Evolutionary conservation across 345 rosid species (phyloP).

Genomic region (Hibiscus tridactylites): DNA sequence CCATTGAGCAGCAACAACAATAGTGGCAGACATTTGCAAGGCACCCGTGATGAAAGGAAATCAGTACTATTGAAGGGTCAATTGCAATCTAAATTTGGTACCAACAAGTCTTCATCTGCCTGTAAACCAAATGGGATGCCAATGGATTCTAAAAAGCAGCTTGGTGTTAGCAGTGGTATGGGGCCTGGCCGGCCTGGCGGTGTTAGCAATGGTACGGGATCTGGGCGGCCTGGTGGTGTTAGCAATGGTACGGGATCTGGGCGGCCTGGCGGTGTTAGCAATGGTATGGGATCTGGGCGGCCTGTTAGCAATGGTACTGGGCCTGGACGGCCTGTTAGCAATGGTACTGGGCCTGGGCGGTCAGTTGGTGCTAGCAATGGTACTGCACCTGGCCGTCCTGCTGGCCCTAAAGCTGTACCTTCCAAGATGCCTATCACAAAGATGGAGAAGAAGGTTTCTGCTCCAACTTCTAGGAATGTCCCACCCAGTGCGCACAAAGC

Average conservation of each 20-base stretch:
- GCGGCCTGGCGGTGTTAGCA: slow-evolving; percentile 22
- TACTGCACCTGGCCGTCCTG: slow-evolving; percentile 38
- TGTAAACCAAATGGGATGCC: slow-evolving; percentile 20
- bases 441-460: slow-evolving; percentile 37
- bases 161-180: slow-evolving; percentile 38
- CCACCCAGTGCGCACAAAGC: slow-evolving; percentile 31
- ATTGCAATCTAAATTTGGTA: slow-evolving; percentile 23
- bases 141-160: slow-evolving; percentile 44
- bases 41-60: slow-evolving; percentile 43
- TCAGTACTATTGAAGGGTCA: slow-evolving; percentile 30
- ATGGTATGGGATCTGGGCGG: too few species aligned
- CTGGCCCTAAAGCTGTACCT: slow-evolving; percentile 38
- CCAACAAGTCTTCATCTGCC: slow-evolving; percentile 30
- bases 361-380: slow-evolving; percentile 24
- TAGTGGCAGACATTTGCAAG: slow-evolving; percentile 36
- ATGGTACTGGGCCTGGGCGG: slow-evolving; percentile 19
- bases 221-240: slow-evolving; percentile 47
- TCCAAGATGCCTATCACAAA: slow-evolving; percentile 23
- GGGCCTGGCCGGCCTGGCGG: slow-evolving; percentile 18
- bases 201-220: slow-evolving; percentile 38
- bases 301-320: slow-evolving; percentile 21
- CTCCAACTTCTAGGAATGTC: slow-evolving; percentile 27
- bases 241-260: slow-evolving; percentile 32
- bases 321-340: slow-evolving; percentile 21
- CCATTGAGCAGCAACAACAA: slow-evolving; percentile 25